Evolutionary conservation across 441 rosid species (phyloP).

Genomic region (Mallotus japonicus): DNA sequence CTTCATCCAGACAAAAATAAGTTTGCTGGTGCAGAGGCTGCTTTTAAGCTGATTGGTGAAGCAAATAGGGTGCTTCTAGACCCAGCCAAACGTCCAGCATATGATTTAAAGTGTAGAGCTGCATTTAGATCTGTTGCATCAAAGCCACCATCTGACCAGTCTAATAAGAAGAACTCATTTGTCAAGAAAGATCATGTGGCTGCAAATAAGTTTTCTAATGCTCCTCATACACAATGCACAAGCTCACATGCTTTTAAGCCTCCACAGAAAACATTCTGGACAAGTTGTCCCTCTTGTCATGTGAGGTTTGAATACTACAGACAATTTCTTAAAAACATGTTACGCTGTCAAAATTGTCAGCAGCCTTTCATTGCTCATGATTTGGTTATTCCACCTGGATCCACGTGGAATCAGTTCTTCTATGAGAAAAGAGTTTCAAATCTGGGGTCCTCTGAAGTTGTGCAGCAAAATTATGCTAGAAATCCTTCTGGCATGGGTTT

Average conservation of each 20-base stretch:
- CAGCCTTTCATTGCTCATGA: conserved; percentile 50
- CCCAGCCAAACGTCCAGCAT: conserved; percentile 43
- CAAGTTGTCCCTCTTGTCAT: conserved; percentile 57
- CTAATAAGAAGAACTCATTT: conserved; percentile 32
- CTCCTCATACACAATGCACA: conserved; percentile 31
- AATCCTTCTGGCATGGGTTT: conserved; percentile 28
- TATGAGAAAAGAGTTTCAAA: conserved; percentile 35
- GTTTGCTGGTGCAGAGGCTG: conserved; percentile 91
- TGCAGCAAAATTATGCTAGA: conserved; percentile 30
- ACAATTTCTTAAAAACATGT: conserved; percentile 30
- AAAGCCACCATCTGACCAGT: conserved; percentile 42
- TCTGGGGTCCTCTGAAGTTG: conserved; percentile 32
- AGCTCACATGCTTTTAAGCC: conserved; percentile 36
- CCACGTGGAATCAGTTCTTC: conserved; percentile 27
- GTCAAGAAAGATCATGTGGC: conserved; percentile 28
- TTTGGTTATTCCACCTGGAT: conserved; percentile 30
- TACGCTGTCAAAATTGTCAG: conserved; percentile 52
- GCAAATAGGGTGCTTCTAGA: conserved; percentile 83
- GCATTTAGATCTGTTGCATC: conserved; percentile 29
- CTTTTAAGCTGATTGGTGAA: conserved; percentile 84
- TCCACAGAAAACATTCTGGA: conserved; percentile 56
- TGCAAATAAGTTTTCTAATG: conserved; percentile 26
- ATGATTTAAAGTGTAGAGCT: conserved; percentile 51
- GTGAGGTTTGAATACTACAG: conserved; percentile 45
- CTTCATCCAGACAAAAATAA: conserved; percentile 94